A percentile compares a stretch with the other conserved stretches of the same genome.
These are phyloP conservation scores for Calocybe gangraenosa DNA, from an alignment of 768 basidiomycete species.

Conservation along the genomic window DNA sequence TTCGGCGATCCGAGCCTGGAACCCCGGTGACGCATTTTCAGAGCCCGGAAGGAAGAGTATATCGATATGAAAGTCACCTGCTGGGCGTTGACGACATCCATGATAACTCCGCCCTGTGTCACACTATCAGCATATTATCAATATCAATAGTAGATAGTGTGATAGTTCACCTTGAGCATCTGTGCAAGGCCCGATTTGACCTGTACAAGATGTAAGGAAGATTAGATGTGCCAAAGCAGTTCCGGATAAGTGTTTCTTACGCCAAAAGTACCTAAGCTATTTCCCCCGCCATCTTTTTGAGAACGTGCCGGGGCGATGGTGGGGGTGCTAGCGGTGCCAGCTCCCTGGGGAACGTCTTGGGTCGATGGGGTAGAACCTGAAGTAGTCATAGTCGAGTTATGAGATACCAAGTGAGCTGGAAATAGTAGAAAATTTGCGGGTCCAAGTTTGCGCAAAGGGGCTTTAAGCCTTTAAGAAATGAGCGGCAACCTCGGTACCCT, in stretches of 20 bases:
- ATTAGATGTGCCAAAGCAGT: conserved; percentile 2
- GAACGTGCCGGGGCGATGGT: conserved; percentile 51
- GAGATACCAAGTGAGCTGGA: background rate
- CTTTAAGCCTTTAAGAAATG: background rate
- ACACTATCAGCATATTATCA: conserved; percentile 9
- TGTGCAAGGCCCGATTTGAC: conserved; percentile 94
- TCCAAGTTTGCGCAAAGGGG: conserved; percentile 2
- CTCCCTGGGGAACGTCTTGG: conserved; percentile 34
- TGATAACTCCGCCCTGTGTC: conserved; percentile 77
- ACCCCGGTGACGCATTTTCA: conserved; percentile 17
- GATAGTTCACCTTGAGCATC: conserved; percentile 81
- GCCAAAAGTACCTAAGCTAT: conserved; percentile 69
- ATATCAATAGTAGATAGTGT: conserved; percentile 1
- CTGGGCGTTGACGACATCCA: conserved; percentile 90
- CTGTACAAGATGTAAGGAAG: conserved; percentile 39
- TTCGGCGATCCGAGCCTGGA: conserved; percentile 92
- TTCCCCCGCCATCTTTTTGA: conserved; percentile 42
- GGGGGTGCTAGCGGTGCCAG: conserved; percentile 36
- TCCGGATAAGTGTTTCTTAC: conserved; percentile 27
- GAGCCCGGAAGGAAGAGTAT: conserved; percentile 7
- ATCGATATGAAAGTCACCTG: conserved; percentile 24
- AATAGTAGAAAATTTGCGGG: conserved; percentile 11
- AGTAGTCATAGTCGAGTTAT: conserved; percentile 22
- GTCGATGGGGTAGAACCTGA: conserved; percentile 24
- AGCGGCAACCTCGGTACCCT: conserved; percentile 20